These are phyloP conservation scores for Scolecobasidium constrictum DNA, from an alignment of 2,329 filamentous ascomycete species.

Conservation along the genomic window DNA sequence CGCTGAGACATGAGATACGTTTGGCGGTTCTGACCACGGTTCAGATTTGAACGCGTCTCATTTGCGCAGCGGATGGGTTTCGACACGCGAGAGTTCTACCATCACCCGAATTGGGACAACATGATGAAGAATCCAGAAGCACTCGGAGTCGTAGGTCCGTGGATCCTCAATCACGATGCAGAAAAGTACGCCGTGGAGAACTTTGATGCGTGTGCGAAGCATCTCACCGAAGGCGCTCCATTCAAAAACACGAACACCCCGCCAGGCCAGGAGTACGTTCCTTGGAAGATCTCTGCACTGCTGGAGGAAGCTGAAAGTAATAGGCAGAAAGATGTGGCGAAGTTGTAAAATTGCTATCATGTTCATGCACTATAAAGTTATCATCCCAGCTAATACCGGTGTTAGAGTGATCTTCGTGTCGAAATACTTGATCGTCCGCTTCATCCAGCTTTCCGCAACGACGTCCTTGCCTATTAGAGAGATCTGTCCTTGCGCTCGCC, in stretches of 20 bases:
- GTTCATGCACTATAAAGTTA: background rate
- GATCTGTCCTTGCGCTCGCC: background rate
- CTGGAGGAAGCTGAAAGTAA: background rate
- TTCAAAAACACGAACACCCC: conserved; percentile 13
- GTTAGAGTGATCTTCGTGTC: conserved; percentile 5
- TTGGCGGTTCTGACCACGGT: too few relatives aligned
- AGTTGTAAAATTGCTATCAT: too few relatives aligned
- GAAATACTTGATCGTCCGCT: conserved; percentile 9
- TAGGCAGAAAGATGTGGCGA: background rate
- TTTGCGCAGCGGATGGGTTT: conserved; percentile 31
- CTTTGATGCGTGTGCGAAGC: conserved; percentile 26
- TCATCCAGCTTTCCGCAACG: conserved; percentile 7
- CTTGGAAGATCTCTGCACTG: conserved; percentile 21
- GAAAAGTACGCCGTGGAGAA: conserved; percentile 34
- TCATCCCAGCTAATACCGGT: conserved; percentile 5
- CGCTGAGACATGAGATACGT: too few relatives aligned
- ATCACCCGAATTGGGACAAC: conserved; percentile 37
- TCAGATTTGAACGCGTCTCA: conserved; percentile 34
- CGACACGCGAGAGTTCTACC: conserved; percentile 11
- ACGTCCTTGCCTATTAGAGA: conserved; percentile 6
- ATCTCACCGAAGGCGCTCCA: conserved; percentile 28
- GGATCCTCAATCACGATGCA: conserved; percentile 35
- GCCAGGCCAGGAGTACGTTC: conserved; percentile 25
- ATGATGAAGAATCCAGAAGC: conserved; percentile 21
- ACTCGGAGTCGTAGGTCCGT: conserved; percentile 22